Base-by-base conservation (phyloP, 805 yeast genomes). In the Zygoascus biomembranicola region DNA sequence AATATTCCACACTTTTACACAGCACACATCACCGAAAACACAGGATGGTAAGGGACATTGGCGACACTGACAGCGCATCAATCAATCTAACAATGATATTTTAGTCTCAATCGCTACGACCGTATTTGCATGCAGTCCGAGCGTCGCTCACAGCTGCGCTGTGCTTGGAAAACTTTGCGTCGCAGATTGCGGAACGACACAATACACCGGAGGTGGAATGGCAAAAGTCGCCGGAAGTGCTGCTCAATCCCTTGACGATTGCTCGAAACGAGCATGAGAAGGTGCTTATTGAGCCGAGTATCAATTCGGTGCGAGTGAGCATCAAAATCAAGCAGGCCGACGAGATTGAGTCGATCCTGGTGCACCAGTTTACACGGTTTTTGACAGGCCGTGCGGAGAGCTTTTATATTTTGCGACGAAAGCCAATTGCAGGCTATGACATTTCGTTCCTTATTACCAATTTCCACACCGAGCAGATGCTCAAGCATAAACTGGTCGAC, bases 131-230 rank as follows among this genome's bases (percentile, higher is more conserved):
- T 8, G 97, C 97, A 1, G 99, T 94, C 41, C 85, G 98, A 69
- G 80, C 85, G 53, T 89, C 98, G 31, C 78, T 94, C 61, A 88
- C 95, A 28, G 97, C 97, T 9, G 96, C 98, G 6, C 76, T 94
- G 43, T 88, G 96, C 63, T 76, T 94, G 59, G 92, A 89, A 66
- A 90, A 90, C 73, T 94, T 94, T 68, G 85, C 97, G 32, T 94
- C 98, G 8, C 97, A 92, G 70, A 78, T 87, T 54, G 97, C 87
- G 19, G 99, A 94, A 73, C 86, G 99, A 71, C 99, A 94, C 76
- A 94, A 92, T 73, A 80, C 92, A 60, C 99, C 99, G 3, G 99
- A 94, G 69, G 85, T 94, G 50, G 99, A 94, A 70, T 90, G 87
- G 39, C 77, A 75, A 57, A 85, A 87, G 65, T 82, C 94, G 56